These are phyloP conservation scores for Brassica cretica DNA, from an alignment of 345 rosid species.

Conservation along the genomic window DNA sequence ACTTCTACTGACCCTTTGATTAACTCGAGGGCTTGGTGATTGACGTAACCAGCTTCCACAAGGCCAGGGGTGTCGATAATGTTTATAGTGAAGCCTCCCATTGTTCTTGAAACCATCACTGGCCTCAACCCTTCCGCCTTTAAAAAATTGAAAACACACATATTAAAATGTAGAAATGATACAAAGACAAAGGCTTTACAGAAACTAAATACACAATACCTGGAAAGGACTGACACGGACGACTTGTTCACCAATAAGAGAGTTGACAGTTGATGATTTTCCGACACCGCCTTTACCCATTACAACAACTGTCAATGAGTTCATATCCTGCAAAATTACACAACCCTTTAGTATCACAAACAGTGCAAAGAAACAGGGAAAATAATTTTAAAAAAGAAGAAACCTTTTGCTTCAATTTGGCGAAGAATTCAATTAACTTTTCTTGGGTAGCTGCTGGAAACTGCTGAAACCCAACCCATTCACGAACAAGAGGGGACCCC, in stretches of 20 bases:
- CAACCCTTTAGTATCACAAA: neutral
- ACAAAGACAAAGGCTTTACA: neutral
- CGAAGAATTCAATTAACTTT: slow-evolving; percentile 60
- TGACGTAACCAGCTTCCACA: slow-evolving; percentile 86
- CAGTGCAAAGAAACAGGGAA: too few relatives aligned
- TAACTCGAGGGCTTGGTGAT: slow-evolving; percentile 73
- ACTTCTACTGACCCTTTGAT: slow-evolving; percentile 77
- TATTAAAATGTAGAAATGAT: neutral
- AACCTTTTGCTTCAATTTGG: slow-evolving; percentile 75
- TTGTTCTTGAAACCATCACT: slow-evolving; percentile 66
- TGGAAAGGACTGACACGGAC: slow-evolving; percentile 76
- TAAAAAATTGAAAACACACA: neutral
- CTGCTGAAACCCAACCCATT: slow-evolving; percentile 78
- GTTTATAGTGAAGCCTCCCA: slow-evolving; percentile 75
- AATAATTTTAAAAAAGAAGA: neutral
- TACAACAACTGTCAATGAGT: slow-evolving; percentile 71
- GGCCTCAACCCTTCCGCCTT: slow-evolving; percentile 77
- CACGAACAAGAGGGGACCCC: slow-evolving; percentile 56
- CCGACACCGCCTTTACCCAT: slow-evolving; percentile 90
- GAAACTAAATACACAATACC: slow-evolving; percentile 33
- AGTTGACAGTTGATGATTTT: slow-evolving; percentile 82
- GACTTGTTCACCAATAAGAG: slow-evolving; percentile 76
- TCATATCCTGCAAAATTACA: slow-evolving; percentile 52
- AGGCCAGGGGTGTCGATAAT: slow-evolving; percentile 82
- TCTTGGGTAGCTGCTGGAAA: slow-evolving; percentile 70